Conservation (phyloP, 2,329 filamentous ascomycete genomes). For the Botrytis cinerea region DNA sequence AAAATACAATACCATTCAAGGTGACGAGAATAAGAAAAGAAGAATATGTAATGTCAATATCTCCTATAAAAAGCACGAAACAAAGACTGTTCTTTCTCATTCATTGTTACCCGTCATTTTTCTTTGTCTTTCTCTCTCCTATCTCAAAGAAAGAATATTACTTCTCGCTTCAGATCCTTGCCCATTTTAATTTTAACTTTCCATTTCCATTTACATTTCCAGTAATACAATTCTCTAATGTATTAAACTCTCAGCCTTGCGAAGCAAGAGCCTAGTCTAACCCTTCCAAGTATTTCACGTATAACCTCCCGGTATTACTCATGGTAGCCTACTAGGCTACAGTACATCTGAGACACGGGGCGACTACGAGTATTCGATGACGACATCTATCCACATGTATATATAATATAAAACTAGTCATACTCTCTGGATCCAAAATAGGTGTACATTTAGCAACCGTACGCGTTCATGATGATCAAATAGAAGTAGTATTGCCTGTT, state of each 20-base stretch:
- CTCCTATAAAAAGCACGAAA: not conserved
- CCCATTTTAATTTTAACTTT: not conserved
- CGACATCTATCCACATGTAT: not conserved
- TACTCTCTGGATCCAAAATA: not conserved
- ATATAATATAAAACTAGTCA: not conserved
- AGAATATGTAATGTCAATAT: not conserved
- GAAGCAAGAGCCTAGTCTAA: not conserved
- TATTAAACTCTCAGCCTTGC: not conserved
- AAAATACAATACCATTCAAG: not conserved
- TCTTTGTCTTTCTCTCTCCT: not conserved
- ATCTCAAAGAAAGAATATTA: not conserved
- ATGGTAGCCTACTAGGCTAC: slow-evolving; percentile 12
- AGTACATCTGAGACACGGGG: not conserved
- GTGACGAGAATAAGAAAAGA: not conserved
- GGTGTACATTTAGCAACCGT: not conserved
- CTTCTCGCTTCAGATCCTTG: not conserved
- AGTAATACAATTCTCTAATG: not conserved
- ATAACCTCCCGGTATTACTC: not conserved
- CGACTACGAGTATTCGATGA: not conserved
- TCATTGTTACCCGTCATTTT: not conserved
- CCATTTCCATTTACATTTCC: not conserved
- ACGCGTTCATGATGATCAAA: not conserved
- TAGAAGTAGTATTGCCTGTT: not conserved
- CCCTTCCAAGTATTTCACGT: not conserved
- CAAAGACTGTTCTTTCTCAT: not conserved